Evolutionary conservation across 441 rosid genomes (phyloP).

Genomic region (Viola pubescens): DNA sequence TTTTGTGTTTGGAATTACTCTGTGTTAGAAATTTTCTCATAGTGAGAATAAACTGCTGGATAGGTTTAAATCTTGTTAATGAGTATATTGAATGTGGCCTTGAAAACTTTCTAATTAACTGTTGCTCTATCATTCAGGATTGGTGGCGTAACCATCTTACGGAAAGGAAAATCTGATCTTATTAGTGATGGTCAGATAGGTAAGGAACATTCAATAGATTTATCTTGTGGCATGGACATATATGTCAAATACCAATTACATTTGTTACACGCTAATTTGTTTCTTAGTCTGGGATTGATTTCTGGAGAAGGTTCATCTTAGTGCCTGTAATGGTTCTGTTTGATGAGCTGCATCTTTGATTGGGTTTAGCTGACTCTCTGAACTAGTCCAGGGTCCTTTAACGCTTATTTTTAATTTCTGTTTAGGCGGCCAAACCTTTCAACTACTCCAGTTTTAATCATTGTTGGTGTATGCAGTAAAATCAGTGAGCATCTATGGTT

Average conservation of each 20-base stretch:
- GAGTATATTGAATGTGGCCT: not conserved
- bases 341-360: too few relatives aligned
- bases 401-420: not conserved
- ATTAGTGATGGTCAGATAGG: conserved; percentile 77
- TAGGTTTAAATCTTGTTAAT: not conserved
- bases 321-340: too few relatives aligned
- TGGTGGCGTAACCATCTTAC: conserved; percentile 71
- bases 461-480: conserved; percentile 42
- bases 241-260: not conserved
- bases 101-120: conserved; percentile 13
- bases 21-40: not conserved
- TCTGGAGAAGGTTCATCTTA: too few relatives aligned
- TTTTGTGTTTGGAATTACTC: not conserved
- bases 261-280: too few relatives aligned
- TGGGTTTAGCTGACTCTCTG: not conserved
- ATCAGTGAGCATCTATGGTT: conserved; percentile 72
- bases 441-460: conserved; percentile 9
- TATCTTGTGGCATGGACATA: not conserved
- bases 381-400: not conserved
- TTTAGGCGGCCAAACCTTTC: not conserved
- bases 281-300: too few relatives aligned
- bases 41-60: not conserved
- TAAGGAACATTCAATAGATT: conserved; percentile 16
- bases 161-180: conserved; percentile 82
- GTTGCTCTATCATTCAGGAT: conserved; percentile 41